phyloP scores from a whole-genome alignment of 768 basidiomycete genomes.

The Naganishia kalamii region DNA sequence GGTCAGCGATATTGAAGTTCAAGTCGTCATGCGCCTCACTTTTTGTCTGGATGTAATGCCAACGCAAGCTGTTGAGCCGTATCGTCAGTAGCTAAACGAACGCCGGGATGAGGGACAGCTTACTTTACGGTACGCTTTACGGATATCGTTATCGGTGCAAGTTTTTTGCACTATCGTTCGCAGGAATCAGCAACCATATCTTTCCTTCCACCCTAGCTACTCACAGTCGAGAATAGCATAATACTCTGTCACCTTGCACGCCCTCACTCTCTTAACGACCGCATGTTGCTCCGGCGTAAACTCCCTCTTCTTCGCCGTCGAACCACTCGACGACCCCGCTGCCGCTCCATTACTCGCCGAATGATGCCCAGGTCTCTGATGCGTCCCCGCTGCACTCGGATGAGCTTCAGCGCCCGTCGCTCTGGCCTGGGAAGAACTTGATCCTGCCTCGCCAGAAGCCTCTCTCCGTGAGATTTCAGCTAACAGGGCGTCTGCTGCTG shows the following conservation, averaged over 20 bases:
- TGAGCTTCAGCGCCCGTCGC: slow-evolving; percentile 55
- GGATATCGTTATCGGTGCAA: slow-evolving; percentile 44
- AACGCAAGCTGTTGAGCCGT: slow-evolving; percentile 63
- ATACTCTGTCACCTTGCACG: slow-evolving; percentile 82
- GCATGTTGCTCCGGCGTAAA: slow-evolving; percentile 77
- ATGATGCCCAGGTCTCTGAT: slow-evolving; percentile 54
- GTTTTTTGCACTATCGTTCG: slow-evolving; percentile 36
- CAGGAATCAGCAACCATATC: background rate
- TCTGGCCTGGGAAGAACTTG: slow-evolving; percentile 46
- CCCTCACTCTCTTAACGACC: slow-evolving; percentile 75
- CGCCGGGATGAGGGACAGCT: slow-evolving; percentile 25
- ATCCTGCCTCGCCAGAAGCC: background rate
- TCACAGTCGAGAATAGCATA: slow-evolving; percentile 72
- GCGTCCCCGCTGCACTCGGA: slow-evolving; percentile 65
- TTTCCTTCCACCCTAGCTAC: slow-evolving; percentile 11
- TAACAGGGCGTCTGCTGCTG: slow-evolving; percentile 1
- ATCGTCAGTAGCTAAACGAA: background rate
- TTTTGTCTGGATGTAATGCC: slow-evolving; percentile 51
- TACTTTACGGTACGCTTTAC: slow-evolving; percentile 96
- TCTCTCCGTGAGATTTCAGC: slow-evolving; percentile 12
- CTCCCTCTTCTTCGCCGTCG: slow-evolving; percentile 59
- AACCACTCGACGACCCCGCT: slow-evolving; percentile 16
- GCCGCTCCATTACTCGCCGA: background rate
- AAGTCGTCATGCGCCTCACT: slow-evolving; percentile 26
- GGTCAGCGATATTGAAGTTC: background rate